Conservation (phyloP, 1,284 basidiomycete genomes). For the Sanghuangporus weigelae region DNA sequence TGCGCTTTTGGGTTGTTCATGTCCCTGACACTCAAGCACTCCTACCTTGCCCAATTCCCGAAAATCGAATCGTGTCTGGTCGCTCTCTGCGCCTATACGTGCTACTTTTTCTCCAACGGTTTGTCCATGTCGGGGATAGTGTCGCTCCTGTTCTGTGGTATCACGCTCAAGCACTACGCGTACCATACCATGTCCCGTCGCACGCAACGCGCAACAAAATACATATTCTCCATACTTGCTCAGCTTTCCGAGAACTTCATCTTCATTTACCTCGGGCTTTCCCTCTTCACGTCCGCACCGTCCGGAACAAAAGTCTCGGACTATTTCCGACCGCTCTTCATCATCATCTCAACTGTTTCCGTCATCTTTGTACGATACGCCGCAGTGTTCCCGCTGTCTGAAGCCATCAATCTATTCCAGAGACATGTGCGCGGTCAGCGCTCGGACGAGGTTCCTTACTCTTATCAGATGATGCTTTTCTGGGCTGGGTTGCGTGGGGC, state of each 20-base stretch:
- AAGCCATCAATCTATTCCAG: constrained; percentile 90
- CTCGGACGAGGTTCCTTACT: constrained; percentile 86
- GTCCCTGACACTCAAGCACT: constrained; percentile 95
- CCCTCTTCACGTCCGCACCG: constrained; percentile 85
- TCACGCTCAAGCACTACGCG: constrained; percentile 98
- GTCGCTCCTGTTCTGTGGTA: constrained; percentile 96
- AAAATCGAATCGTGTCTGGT: constrained; percentile 94
- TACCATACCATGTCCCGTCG: constrained; percentile 98
- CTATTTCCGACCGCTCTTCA: constrained; percentile 95
- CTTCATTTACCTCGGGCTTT: constrained; percentile 97
- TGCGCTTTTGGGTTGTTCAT: constrained; percentile 87
- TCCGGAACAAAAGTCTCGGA: constrained; percentile 66
- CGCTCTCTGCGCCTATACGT: constrained; percentile 91
- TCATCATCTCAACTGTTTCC: constrained; percentile 82
- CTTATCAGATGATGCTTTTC: constrained; percentile 98
- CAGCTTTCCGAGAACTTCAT: constrained; percentile 99
- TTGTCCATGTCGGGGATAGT: constrained; percentile 96
- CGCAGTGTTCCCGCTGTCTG: constrained; percentile 96
- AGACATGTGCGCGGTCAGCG: constrained; percentile 78
- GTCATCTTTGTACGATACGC: constrained; percentile 94
- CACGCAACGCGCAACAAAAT: constrained; percentile 94
- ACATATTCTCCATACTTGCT: constrained; percentile 89
- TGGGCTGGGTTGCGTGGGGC: constrained; percentile 98
- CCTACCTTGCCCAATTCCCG: constrained; percentile 81
- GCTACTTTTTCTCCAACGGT: constrained; percentile 98